Evolutionary conservation across 2,329 filamentous ascomycete species (phyloP), one percentile per base, ranked within the genome.

Genomic region (Metarhizium rileyi): DNA sequence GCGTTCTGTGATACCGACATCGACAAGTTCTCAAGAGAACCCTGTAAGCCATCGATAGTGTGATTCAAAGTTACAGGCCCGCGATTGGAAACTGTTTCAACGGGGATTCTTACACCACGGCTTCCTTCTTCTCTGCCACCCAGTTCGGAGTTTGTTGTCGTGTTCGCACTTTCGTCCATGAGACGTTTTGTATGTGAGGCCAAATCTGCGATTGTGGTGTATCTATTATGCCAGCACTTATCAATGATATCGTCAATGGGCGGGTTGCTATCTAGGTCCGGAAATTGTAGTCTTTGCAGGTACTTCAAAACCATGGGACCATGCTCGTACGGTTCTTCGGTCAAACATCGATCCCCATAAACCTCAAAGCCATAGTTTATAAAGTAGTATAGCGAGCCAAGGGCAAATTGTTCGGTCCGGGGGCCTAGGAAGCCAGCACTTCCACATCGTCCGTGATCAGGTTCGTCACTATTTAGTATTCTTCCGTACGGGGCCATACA

Each of bases 301-400:
- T 26, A 44, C 10, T 44, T 28, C 20, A 44, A 10, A 25, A 44
- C 26, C 12, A 6, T 27, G 22, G 41, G 41, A 4, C 41, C 41
- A 44, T 44, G 41, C 41, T 44, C 41, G 20, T 28, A 26, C 10
- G 41, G 41, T 18, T 44, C 41, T n/a, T 44, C 41, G n/a, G 41
- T 44, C 25, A 44, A 22, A 44, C 41, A 44, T 16, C 41, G 9
- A 44, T 44, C 41, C 7, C 26, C 41, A 28, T 44, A 44, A 28
- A 44, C 41, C 16, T 44, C 41, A 28, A 44, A 44, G 41, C 41
- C 41, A 28, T 44, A 44, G 41, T 44, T 44, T 44, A 44, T 44
- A 20, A 44, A 22, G 26, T 44, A 44, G 41, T 18, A 44, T 18
- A 44, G 26, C 16, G 41, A 44, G 18, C 41, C 41, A 28, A 44